Evolutionary conservation across 75 land plant genomes (phyloP).

Genomic region (Cryptomeria japonica): DNA sequence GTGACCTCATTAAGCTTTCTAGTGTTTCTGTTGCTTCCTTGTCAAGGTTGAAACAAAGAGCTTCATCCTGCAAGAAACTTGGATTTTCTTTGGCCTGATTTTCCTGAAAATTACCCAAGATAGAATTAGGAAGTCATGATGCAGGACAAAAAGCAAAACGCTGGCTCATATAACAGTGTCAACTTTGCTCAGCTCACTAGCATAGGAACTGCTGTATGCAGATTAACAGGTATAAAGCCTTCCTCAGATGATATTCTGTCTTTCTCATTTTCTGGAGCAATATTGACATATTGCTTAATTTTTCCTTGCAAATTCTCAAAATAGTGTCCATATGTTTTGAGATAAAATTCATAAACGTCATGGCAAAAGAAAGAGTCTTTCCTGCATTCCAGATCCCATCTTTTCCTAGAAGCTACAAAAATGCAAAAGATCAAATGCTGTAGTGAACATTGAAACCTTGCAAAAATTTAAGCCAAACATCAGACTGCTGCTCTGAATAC

Average conservation of each 20-base stretch:
- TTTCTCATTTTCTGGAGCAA: not conserved
- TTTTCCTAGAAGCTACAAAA: slow-evolving; percentile 1
- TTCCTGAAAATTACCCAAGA: slow-evolving; percentile 9
- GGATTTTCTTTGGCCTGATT: slow-evolving; percentile 9
- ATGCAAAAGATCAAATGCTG: not conserved
- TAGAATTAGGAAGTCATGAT: not conserved
- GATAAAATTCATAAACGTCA: not conserved
- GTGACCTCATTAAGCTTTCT: slow-evolving; percentile 1
- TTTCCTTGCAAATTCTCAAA: slow-evolving; percentile 9
- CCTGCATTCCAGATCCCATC: not conserved
- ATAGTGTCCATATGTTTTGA: not conserved
- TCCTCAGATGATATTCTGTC: not conserved
- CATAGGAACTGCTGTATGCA: slow-evolving; percentile 3
- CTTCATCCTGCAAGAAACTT: not conserved
- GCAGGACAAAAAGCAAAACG: not conserved
- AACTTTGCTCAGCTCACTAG: slow-evolving; percentile 7
- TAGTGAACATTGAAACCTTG: not conserved
- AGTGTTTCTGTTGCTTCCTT: slow-evolving; percentile 7
- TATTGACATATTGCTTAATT: not conserved
- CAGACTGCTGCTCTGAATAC: not conserved
- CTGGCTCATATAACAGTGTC: not conserved
- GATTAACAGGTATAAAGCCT: not conserved
- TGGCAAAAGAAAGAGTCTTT: not conserved
- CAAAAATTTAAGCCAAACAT: not conserved
- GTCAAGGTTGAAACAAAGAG: slow-evolving; percentile 9